Evolutionary conservation across 306 rosid genomes (phyloP).

Genomic region (Macrotyloma uniflorum): DNA sequence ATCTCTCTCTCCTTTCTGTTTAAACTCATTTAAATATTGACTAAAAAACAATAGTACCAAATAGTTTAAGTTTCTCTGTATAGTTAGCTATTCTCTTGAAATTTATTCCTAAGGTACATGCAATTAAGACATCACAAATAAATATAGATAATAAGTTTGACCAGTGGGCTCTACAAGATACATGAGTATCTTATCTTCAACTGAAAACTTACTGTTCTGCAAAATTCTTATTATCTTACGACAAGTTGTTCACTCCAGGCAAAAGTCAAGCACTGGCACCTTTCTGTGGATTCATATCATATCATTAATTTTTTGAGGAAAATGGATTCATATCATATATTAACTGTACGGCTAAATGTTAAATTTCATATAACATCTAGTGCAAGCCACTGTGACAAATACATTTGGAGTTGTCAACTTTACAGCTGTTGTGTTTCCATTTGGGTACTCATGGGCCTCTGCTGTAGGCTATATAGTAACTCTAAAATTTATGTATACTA

Average conservation of each 20-base stretch:
- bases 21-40: neutral
- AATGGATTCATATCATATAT: neutral
- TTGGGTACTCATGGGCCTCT: neutral
- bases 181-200: neutral
- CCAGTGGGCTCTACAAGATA: neutral
- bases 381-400: constrained; percentile 8
- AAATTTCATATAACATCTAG: neutral
- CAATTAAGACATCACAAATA: neutral
- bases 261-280: neutral
- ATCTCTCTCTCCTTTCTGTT: neutral
- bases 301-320: too few relatives aligned
- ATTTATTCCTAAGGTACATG: neutral
- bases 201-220: neutral
- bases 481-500: neutral
- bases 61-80: neutral
- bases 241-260: neutral
- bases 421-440: constrained; percentile 40
- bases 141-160: neutral
- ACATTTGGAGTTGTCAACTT: constrained; percentile 26
- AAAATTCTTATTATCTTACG: neutral
- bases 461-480: neutral
- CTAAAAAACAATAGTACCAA: neutral
- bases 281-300: neutral
- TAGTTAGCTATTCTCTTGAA: neutral
- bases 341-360: neutral